phyloP scores from a whole-genome alignment of 179 eudicot genomes.

The Beta lomatogona region DNA sequence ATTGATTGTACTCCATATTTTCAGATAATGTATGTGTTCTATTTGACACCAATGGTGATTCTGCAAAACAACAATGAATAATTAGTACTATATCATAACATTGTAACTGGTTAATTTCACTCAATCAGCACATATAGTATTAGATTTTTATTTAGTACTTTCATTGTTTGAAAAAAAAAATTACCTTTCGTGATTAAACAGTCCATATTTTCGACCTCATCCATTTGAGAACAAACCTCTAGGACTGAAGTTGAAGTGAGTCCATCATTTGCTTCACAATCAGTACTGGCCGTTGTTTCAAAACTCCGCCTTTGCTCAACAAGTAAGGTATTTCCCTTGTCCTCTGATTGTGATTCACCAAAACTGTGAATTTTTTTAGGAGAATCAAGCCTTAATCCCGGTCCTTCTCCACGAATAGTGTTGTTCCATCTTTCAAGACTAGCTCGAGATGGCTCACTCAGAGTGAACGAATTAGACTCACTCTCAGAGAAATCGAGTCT shows the following conservation, averaged over 20 bases:
- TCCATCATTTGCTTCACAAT: conserved; percentile 9
- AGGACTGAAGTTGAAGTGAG: conserved; percentile 7
- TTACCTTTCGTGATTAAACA: conserved; percentile 35
- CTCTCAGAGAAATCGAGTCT: conserved; percentile 56
- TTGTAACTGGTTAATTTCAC: not conserved
- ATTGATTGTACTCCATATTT: not conserved
- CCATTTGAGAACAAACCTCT: conserved; percentile 7
- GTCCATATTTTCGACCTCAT: conserved; percentile 7
- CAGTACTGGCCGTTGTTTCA: not conserved
- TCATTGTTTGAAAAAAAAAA: not conserved
- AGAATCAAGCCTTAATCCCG: conserved; percentile 26
- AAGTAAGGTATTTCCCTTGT: not conserved
- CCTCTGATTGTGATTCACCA: conserved; percentile 2
- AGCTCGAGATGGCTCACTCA: conserved; percentile 35
- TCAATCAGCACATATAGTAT: not conserved
- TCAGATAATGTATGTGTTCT: not conserved
- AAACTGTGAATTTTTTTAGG: not conserved
- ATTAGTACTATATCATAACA: not conserved
- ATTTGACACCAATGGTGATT: not conserved
- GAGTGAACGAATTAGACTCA: conserved; percentile 30
- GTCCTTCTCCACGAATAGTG: not conserved
- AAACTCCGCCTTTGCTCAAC: conserved; percentile 6
- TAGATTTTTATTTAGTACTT: not conserved
- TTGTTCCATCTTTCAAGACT: conserved; percentile 17
- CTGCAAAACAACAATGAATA: conserved; percentile 9